Percentiles rank a stretch among this genome's conserved stretches.
phyloP scores from a whole-genome alignment of 306 rosid genomes.

The Gillenia trifoliata region DNA sequence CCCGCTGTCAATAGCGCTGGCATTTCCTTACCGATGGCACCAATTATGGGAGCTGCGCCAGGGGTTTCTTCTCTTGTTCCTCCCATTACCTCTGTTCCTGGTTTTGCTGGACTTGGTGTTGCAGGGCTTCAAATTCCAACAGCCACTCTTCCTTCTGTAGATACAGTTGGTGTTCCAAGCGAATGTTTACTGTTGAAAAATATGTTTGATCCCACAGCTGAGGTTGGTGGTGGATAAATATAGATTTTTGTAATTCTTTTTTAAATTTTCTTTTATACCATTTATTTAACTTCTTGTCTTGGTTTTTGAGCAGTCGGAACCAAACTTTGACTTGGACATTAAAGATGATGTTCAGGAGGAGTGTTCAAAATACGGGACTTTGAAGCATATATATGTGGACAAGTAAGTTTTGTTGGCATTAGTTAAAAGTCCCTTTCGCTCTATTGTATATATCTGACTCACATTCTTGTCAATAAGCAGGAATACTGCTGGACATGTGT shows the following conservation, averaged over 20 bases:
- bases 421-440: neutral
- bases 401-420: conserved; percentile 50
- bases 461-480: conserved; percentile 36
- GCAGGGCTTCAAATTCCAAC: conserved; percentile 59
- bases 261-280: conserved; percentile 8
- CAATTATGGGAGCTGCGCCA: conserved; percentile 37
- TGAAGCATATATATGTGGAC: conserved; percentile 70
- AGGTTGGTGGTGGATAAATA: conserved; percentile 44
- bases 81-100: conserved; percentile 47
- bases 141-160: conserved; percentile 36
- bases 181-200: conserved; percentile 77
- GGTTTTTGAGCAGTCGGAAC: conserved; percentile 57
- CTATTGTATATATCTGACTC: neutral
- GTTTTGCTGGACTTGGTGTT: conserved; percentile 48
- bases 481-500: conserved; percentile 69
- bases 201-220: conserved; percentile 88
- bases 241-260: neutral
- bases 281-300: neutral
- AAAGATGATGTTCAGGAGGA: conserved; percentile 92
- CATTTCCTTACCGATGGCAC: conserved; percentile 38
- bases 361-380: conserved; percentile 72
- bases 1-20: conserved; percentile 46
- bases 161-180: conserved; percentile 78
- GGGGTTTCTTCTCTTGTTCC: conserved; percentile 37
- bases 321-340: conserved; percentile 78